Evolutionary conservation across 345 rosid species (phyloP), one percentile per base, ranked within the genome.

Genomic region (Geranium rotundifolium): DNA sequence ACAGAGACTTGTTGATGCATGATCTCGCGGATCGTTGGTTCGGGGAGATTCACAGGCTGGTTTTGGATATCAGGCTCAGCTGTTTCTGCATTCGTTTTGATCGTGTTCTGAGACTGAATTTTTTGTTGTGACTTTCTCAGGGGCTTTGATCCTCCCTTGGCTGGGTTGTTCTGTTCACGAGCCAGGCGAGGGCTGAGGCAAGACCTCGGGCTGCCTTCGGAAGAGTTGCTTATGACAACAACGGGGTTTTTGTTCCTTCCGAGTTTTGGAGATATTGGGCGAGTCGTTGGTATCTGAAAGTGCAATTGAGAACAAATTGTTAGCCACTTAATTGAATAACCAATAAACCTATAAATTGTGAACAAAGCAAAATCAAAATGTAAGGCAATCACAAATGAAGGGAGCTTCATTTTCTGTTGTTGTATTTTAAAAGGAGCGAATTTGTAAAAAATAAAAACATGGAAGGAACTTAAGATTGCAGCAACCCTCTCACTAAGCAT

Each of bases 211-310:
- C 62, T 75, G 59, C 69, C 80, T 70, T 79, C 95, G 4, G 55
- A 62, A 19, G 70, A 61, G 70, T 69, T 61, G 58, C 66, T 72
- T 14, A 65, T 63, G 59, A 80, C 71, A 70, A 82, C 64, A 2
- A 64, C 46, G 14, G 66, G 72, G 67, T 65, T 81, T 86, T 89
- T 92, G 72, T 80, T 59, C 77, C 96, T 87, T 72, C 98, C 98
- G 8, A 92, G 88, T 82, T 92, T 92, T 23, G 98, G 98, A 55
- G 98, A 87, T 73, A 14, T 82, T 34, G 96, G 76, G 52, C 98
- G 89, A 6, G 98, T 92, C 30, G 87, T 85, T 55, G 98, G 96
- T 79, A 87, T 85, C 98, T 92, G 52, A 31, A 31, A 31, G 7
- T 31, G 7, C 4, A 31, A 2, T 31, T 31, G 37, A 31, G 37